phyloP scores from a whole-genome alignment of 2,329 filamentous ascomycete species.

The Endoconidiophora polonica region DNA sequence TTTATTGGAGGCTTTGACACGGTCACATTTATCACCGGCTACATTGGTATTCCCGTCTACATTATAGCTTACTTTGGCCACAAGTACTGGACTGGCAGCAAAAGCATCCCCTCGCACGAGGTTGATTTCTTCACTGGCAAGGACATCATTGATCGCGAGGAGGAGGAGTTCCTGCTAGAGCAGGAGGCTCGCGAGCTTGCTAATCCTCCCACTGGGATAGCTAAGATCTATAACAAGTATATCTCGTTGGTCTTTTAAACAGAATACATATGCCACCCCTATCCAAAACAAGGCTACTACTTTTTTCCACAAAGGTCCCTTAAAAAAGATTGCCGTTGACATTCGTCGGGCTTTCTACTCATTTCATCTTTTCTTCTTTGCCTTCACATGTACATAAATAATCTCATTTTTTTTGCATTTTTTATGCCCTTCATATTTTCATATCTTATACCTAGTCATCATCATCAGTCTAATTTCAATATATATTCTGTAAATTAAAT shows the following conservation, averaged over 20 bases:
- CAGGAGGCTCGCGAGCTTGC: slow-evolving; percentile 18
- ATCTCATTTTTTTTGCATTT: neutral
- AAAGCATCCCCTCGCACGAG: slow-evolving; percentile 37
- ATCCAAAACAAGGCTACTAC: neutral
- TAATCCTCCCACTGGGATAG: slow-evolving; percentile 7
- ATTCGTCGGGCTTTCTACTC: neutral
- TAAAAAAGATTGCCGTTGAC: no score
- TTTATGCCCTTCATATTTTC: neutral
- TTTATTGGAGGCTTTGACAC: slow-evolving; percentile 38
- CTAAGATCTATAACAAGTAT: slow-evolving; percentile 13
- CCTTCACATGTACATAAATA: no score
- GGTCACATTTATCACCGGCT: slow-evolving; percentile 61
- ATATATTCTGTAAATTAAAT: no score
- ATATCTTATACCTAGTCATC: neutral
- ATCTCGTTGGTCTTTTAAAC: slow-evolving; percentile 14
- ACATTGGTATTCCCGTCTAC: slow-evolving; percentile 62
- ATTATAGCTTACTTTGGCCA: slow-evolving; percentile 52
- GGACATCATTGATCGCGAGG: slow-evolving; percentile 55
- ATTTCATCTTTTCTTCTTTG: no score
- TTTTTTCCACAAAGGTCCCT: neutral
- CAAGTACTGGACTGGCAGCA: slow-evolving; percentile 39
- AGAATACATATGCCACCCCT: neutral
- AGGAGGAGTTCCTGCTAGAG: slow-evolving; percentile 46
- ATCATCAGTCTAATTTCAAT: neutral
- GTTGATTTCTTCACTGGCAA: slow-evolving; percentile 59